These are phyloP conservation scores for Zygotorulaspora mrakii DNA, from an alignment of 1,139 yeast species.

Conservation along the genomic window DNA sequence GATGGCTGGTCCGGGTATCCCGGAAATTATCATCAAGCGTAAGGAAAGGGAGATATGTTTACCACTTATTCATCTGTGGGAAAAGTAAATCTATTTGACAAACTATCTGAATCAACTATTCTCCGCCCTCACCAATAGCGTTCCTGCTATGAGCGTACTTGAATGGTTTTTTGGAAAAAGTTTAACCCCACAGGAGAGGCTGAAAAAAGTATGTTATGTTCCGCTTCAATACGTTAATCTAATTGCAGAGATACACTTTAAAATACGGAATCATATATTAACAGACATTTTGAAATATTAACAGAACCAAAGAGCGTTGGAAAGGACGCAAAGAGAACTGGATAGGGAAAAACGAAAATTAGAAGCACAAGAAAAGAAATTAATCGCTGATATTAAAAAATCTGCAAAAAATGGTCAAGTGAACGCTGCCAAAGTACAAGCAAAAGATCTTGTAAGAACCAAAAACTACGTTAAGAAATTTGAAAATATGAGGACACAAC, in stretches of 20 bases:
- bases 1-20: too few species aligned
- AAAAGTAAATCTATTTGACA: too few species aligned
- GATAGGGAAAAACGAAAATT: constrained; percentile 81
- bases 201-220: constrained; percentile 54
- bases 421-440: constrained; percentile 88
- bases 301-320: constrained; percentile 85
- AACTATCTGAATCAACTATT: too few species aligned
- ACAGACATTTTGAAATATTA: not conserved
- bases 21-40: too few species aligned
- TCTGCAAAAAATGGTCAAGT: constrained; percentile 88
- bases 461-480: constrained; percentile 78
- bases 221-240: too few species aligned
- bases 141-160: constrained; percentile 54
- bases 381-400: constrained; percentile 79
- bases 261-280: too few species aligned
- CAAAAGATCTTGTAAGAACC: constrained; percentile 89
- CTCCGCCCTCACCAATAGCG: too few species aligned
- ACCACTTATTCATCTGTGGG: too few species aligned
- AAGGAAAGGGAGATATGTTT: too few species aligned
- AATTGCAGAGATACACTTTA: too few species aligned
- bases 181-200: constrained; percentile 89
- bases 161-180: constrained; percentile 97
- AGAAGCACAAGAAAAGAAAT: constrained; percentile 86
- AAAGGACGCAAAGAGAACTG: constrained; percentile 88
- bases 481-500: constrained; percentile 89